These are phyloP conservation scores for Hypoxylon sp. DNA, from an alignment of 2,329 filamentous ascomycete genomes.

Conservation along the genomic window DNA sequence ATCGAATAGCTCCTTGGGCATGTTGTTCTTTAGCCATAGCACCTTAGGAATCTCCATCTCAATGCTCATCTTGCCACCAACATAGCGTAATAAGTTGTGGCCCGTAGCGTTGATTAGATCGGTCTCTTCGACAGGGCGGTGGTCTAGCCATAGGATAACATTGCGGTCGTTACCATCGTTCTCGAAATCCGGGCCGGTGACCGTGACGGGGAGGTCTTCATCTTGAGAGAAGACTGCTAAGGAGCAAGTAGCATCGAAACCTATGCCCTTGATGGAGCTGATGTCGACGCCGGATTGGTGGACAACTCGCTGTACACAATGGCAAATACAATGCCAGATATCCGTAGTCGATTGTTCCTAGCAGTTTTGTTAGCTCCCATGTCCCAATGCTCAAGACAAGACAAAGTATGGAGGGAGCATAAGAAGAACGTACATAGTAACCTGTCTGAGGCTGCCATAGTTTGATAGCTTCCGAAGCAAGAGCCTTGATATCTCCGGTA, in stretches of 20 bases:
- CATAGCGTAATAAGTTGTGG: conserved; percentile 94
- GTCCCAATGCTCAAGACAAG: conserved; percentile 17
- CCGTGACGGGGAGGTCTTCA: conserved; percentile 90
- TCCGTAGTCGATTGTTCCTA: conserved; percentile 97
- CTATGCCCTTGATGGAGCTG: conserved; percentile 85
- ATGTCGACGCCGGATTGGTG: conserved; percentile 85
- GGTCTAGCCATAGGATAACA: conserved; percentile 97
- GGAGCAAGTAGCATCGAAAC: conserved; percentile 99
- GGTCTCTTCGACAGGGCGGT: conserved; percentile 91
- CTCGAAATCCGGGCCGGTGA: conserved; percentile 89
- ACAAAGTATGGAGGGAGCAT: conserved; percentile 13
- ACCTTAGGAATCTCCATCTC: conserved; percentile 99
- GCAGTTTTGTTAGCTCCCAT: conserved; percentile 26
- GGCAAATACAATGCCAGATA: conserved; percentile 96
- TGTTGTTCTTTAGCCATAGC: conserved; percentile 98
- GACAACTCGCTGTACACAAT: conserved; percentile 86
- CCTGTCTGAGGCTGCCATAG: conserved; percentile 84
- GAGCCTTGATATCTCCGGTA: conserved; percentile 86
- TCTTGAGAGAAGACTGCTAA: conserved; percentile 91
- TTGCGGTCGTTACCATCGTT: conserved; percentile 89
- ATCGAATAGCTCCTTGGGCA: conserved; percentile 91
- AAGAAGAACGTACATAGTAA: conserved; percentile 73
- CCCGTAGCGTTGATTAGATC: conserved; percentile 92
- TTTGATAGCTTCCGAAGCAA: conserved; percentile 82
- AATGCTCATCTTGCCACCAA: conserved; percentile 97